Conservation (phyloP, 345 rosid species). For the Ceriops decandra region DNA sequence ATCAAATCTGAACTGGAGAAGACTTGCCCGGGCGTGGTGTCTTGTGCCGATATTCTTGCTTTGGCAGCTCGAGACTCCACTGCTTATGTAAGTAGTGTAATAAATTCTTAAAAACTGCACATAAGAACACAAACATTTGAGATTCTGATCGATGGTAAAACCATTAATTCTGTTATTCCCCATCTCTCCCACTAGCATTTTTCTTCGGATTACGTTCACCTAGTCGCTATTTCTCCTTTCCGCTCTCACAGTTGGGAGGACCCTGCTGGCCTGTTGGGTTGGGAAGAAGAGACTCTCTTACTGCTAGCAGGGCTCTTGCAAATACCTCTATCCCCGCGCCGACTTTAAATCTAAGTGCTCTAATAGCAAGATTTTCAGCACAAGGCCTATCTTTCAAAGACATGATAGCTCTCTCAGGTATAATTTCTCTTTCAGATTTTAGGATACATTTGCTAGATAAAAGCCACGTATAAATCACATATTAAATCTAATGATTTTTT, state of each 20-base stretch:
- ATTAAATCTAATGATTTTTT: too few species aligned
- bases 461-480: too few species aligned
- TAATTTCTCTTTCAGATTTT: background rate
- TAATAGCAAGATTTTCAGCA: constrained; percentile 34
- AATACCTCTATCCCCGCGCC: constrained; percentile 36
- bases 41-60: constrained; percentile 29
- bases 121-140: too few species aligned
- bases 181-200: background rate
- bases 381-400: constrained; percentile 40
- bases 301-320: constrained; percentile 35
- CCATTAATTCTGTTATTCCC: background rate
- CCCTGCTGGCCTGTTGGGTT: constrained; percentile 39
- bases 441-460: too few species aligned
- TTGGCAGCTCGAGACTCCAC: constrained; percentile 22
- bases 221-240: too few species aligned
- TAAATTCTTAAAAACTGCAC: background rate
- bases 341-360: constrained; percentile 30
- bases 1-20: constrained; percentile 21
- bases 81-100: constrained; percentile 4
- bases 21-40: constrained; percentile 24
- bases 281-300: constrained; percentile 47
- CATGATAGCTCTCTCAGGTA: constrained; percentile 46
- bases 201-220: background rate
- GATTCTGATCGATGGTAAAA: background rate
- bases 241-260: constrained; percentile 35